Evolutionary conservation across 257 asterid genomes (phyloP).

Genomic region (Agastache rugosa): DNA sequence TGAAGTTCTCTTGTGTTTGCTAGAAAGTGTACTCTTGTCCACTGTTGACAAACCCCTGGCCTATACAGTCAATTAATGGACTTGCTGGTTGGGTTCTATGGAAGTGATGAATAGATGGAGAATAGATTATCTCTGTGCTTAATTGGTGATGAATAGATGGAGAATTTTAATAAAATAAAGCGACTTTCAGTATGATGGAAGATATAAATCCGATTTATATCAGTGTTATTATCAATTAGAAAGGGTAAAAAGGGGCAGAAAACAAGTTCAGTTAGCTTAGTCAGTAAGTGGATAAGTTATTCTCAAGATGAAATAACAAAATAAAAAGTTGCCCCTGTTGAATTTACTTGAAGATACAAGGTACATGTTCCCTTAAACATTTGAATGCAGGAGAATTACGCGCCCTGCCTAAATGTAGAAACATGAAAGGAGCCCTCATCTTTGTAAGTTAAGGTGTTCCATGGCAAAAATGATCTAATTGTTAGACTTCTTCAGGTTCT

Average conservation of each 20-base stretch:
- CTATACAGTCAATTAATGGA: slow-evolving; percentile 1
- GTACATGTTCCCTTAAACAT: neutral
- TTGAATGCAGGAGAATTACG: neutral
- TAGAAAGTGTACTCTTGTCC: slow-evolving; percentile 2
- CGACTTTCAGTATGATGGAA: neutral
- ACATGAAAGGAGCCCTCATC: neutral
- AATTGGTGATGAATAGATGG: slow-evolving; percentile 12
- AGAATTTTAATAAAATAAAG: neutral
- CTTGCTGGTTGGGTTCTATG: slow-evolving; percentile 1
- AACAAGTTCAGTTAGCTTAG: slow-evolving; percentile 5
- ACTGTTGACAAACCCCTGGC: neutral
- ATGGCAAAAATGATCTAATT: neutral
- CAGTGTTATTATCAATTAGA: neutral
- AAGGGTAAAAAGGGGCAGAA: neutral
- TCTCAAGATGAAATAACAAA: slow-evolving; percentile 12
- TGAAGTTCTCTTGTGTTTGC: neutral
- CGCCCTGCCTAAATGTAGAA: slow-evolving; percentile 1
- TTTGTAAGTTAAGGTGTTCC: neutral
- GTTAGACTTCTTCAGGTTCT: neutral
- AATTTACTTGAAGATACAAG: slow-evolving; percentile 18
- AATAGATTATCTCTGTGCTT: too few species aligned
- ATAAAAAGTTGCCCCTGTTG: neutral
- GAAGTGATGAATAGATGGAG: neutral
- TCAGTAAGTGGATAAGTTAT: slow-evolving; percentile 15
- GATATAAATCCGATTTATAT: neutral